Conservation (phyloP, 768 basidiomycete species). For the Exsudoporus frostii region DNA sequence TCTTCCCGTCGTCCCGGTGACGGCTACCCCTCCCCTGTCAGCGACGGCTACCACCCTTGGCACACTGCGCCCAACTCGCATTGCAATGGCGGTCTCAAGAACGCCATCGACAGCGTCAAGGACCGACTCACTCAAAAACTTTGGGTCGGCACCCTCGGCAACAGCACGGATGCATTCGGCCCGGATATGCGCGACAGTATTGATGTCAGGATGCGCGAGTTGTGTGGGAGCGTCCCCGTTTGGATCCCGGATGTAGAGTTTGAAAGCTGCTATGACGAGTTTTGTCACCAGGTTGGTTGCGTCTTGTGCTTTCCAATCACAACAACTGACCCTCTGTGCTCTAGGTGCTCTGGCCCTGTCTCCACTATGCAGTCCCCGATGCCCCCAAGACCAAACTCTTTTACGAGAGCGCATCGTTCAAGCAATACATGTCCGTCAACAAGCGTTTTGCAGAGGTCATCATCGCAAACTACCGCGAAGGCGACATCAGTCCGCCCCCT, state of each 20-base stretch:
- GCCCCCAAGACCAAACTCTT: constrained; percentile 82
- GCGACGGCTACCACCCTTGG: constrained; percentile 33
- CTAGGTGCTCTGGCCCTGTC: constrained; percentile 77
- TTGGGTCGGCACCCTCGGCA: constrained; percentile 75
- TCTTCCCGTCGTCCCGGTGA: constrained; percentile 43
- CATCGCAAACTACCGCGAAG: constrained; percentile 74
- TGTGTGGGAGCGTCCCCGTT: constrained; percentile 50
- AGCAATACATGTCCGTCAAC: constrained; percentile 88
- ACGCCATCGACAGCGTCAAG: constrained; percentile 70
- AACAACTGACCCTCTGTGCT: constrained; percentile 12
- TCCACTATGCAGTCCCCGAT: constrained; percentile 85
- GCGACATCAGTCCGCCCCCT: constrained; percentile 64
- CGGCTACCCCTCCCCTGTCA: constrained; percentile 30
- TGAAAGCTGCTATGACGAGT: constrained; percentile 77
- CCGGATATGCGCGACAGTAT: constrained; percentile 55
- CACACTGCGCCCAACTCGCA: constrained; percentile 62
- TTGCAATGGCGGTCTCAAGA: constrained; percentile 81
- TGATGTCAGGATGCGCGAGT: constrained; percentile 45
- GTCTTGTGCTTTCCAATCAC: constrained; percentile 2
- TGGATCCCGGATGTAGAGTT: constrained; percentile 85
- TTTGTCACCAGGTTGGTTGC: constrained; percentile 70
- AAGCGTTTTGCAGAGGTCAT: constrained; percentile 85
- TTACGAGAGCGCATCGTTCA: constrained; percentile 76
- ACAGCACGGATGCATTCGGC: constrained; percentile 61
- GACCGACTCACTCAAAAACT: constrained; percentile 48